Evolutionary conservation across 192 early-diverging fungal species (phyloP).

Genomic region (Haplosporangium gracile): DNA sequence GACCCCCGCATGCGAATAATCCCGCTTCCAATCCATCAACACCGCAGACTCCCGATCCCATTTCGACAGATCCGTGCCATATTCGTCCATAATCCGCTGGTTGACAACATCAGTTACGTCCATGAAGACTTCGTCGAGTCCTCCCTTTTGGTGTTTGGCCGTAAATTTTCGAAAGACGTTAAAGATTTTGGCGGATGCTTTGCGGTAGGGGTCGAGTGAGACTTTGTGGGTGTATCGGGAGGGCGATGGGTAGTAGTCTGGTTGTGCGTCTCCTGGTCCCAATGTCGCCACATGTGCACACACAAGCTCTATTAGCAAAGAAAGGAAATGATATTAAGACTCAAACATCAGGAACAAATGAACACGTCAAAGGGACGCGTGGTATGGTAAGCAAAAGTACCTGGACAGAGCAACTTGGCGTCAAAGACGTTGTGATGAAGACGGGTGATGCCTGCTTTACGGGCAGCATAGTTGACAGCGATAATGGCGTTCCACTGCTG

Average conservation of each 20-base stretch:
- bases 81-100: slow-evolving; percentile 62
- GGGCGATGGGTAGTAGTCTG: slow-evolving; percentile 77
- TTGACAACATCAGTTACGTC: slow-evolving; percentile 84
- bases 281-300: slow-evolving; percentile 91
- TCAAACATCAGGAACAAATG: background rate
- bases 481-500: slow-evolving; percentile 94
- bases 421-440: slow-evolving; percentile 63
- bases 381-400: slow-evolving; percentile 24
- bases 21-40: slow-evolving; percentile 41
- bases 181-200: slow-evolving; percentile 81
- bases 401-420: slow-evolving; percentile 64
- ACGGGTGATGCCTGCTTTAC: slow-evolving; percentile 82
- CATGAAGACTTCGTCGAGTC: slow-evolving; percentile 91
- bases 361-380: background rate
- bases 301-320: slow-evolving; percentile 64
- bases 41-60: slow-evolving; percentile 49
- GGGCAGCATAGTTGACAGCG: slow-evolving; percentile 92
- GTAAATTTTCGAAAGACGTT: slow-evolving; percentile 70
- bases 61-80: slow-evolving; percentile 46
- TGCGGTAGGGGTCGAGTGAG: slow-evolving; percentile 85
- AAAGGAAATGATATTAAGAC: background rate
- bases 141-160: slow-evolving; percentile 76
- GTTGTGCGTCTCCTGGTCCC: slow-evolving; percentile 71
- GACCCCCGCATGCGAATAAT: slow-evolving; percentile 61
- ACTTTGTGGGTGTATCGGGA: slow-evolving; percentile 89